A percentile compares a stretch with the other conserved stretches of the same genome.
Evolutionary conservation across 2,329 filamentous ascomycete genomes (phyloP).

Genomic region (Fusarium pseudoanthophilum): DNA sequence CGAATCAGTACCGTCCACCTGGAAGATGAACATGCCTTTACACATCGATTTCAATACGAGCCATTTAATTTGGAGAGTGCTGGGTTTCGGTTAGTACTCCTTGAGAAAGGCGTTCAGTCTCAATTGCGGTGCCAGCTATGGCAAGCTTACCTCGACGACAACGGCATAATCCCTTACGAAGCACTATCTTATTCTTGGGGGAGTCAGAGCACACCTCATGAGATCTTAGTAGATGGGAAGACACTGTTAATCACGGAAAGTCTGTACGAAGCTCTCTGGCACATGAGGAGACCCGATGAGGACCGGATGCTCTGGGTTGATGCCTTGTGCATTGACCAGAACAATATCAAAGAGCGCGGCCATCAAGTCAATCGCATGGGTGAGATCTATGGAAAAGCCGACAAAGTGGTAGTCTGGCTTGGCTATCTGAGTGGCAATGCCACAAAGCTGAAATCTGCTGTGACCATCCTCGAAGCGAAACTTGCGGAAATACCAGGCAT

Average conservation of each 20-base stretch:
- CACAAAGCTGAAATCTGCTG: rapidly evolving
- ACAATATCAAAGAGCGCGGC: neutral
- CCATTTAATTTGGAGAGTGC: neutral
- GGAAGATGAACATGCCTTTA: rapidly evolving
- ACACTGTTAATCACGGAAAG: neutral
- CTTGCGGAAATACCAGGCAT: too few species aligned
- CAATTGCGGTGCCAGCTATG: neutral
- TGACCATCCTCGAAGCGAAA: neutral
- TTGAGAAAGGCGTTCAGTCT: neutral
- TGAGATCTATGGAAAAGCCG: neutral
- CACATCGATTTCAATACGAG: neutral
- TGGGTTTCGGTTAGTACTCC: neutral
- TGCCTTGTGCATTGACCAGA: slow-evolving; percentile 21
- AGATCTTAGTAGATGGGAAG: neutral
- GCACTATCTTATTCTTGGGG: slow-evolving; percentile 21
- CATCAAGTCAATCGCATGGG: slow-evolving; percentile 21
- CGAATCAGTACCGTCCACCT: rapidly evolving
- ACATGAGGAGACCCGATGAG: rapidly evolving
- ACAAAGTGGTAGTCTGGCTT: neutral
- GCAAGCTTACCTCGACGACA: neutral
- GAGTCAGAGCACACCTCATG: rapidly evolving
- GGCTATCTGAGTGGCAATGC: rapidly evolving
- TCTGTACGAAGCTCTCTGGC: neutral
- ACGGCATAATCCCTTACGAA: neutral
- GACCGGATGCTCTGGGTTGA: slow-evolving; percentile 16